Conservation (phyloP, 331 rosid species). For the Phaseolus coccineus region DNA sequence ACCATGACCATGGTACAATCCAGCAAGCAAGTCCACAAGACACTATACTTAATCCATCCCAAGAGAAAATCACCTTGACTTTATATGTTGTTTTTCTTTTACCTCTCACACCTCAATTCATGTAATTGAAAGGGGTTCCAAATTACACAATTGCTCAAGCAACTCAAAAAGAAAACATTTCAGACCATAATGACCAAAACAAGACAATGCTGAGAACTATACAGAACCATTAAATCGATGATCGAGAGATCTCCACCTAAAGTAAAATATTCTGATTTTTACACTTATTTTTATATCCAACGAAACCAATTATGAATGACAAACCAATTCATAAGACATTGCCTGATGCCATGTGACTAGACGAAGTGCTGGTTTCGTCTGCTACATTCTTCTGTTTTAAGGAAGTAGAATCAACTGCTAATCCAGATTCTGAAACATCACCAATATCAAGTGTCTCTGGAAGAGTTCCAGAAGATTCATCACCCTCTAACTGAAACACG, state of each 20-base stretch:
- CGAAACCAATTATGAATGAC: slow-evolving; percentile 49
- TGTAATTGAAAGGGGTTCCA: slow-evolving; percentile 46
- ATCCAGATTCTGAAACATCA: slow-evolving; percentile 73
- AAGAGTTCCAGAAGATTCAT: slow-evolving; percentile 66
- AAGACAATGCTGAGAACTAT: slow-evolving; percentile 57
- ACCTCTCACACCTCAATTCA: slow-evolving; percentile 13
- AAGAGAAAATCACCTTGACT: slow-evolving; percentile 26
- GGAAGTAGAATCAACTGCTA: slow-evolving; percentile 51
- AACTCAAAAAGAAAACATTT: slow-evolving; percentile 52
- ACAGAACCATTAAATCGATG: slow-evolving; percentile 50
- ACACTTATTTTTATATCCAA: slow-evolving; percentile 48
- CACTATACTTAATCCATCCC: slow-evolving; percentile 5
- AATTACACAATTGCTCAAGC: slow-evolving; percentile 36
- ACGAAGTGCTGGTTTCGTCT: slow-evolving; percentile 62
- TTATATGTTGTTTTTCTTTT: slow-evolving; percentile 20
- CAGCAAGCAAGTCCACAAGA: slow-evolving; percentile 22
- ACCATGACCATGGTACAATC: slow-evolving; percentile 31
- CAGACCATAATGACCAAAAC: slow-evolving; percentile 45
- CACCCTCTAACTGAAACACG: slow-evolving; percentile 56
- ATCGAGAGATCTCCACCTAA: slow-evolving; percentile 38
- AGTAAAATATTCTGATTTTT: slow-evolving; percentile 43
- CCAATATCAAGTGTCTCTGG: slow-evolving; percentile 89
- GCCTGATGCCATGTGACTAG: slow-evolving; percentile 45
- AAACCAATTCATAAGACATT: slow-evolving; percentile 43
- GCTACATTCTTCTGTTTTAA: slow-evolving; percentile 65